Evolutionary conservation across 139 green algal genomes (phyloP).

Genomic region (Auxenochlorella protothecoides): DNA sequence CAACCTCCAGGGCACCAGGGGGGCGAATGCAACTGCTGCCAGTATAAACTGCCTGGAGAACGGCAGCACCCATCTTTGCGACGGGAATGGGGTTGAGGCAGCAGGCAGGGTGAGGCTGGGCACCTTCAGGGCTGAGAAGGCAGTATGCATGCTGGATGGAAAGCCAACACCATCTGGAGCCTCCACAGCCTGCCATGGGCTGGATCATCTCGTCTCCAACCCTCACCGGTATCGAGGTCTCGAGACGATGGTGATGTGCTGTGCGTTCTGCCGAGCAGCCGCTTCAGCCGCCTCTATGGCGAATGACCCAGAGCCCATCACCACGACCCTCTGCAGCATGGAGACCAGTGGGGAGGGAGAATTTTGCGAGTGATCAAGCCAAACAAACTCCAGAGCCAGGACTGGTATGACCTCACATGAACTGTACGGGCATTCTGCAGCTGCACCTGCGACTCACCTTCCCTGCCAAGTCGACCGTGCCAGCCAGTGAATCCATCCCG

Average conservation of each 20-base stretch:
- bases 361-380: not conserved
- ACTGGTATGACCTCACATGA: no score
- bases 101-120: not conserved
- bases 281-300: constrained; percentile 19
- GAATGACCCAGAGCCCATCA: constrained; percentile 23
- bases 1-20: constrained; percentile 11
- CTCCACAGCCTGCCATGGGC: no score
- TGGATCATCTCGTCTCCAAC: no score
- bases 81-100: no score
- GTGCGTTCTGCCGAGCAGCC: constrained; percentile 2
- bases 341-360: not conserved
- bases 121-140: no score
- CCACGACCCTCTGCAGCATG: constrained; percentile 9
- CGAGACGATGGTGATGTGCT: constrained; percentile 17
- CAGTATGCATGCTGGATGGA: not conserved
- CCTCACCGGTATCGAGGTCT: constrained; percentile 9
- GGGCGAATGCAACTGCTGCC: constrained; percentile 4
- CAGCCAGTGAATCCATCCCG: constrained; percentile 8
- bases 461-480: constrained; percentile 1
- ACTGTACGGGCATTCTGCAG: no score
- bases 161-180: no score
- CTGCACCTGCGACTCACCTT: constrained; percentile 1
- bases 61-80: constrained; percentile 16
- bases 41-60: constrained; percentile 23
- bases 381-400: no score